Evolutionary conservation across 2,329 filamentous ascomycete genomes (phyloP).

Genomic region (Trichophyton mentagrophytes): DNA sequence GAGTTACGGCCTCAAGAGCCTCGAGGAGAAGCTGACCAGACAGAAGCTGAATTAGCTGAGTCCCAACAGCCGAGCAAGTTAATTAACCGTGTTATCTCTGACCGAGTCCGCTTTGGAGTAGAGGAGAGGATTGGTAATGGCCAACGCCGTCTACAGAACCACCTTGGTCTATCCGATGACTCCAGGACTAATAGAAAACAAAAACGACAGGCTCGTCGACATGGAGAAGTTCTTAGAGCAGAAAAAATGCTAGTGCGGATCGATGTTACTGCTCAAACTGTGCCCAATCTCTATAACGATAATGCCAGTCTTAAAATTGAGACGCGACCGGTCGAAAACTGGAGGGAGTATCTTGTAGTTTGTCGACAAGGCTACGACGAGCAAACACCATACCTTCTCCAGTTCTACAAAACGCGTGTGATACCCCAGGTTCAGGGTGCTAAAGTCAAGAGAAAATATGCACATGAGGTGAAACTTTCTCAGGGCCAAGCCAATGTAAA

Average conservation of each 20-base stretch:
- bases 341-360: constrained; percentile 52
- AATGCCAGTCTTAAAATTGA: constrained; percentile 49
- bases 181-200: constrained; percentile 9
- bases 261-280: constrained; percentile 40
- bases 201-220: constrained; percentile 8
- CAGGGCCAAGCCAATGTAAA: constrained; percentile 41
- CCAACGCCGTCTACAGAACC: constrained; percentile 29
- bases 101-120: constrained; percentile 34
- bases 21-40: constrained; percentile 10
- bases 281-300: constrained; percentile 51
- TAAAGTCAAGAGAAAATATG: constrained; percentile 41
- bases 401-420: constrained; percentile 50
- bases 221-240: constrained; percentile 52
- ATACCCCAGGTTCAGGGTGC: constrained; percentile 48
- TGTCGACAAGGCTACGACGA: constrained; percentile 46
- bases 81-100: constrained; percentile 16
- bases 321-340: constrained; percentile 48
- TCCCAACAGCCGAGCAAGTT: constrained; percentile 13
- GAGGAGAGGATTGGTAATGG: constrained; percentile 32
- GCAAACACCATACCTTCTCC: constrained; percentile 43
- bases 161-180: constrained; percentile 19
- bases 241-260: constrained; percentile 56
- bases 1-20: constrained; percentile 24
- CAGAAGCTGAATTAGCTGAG: background rate
- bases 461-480: constrained; percentile 40